Base-by-base conservation (phyloP, 306 rosid species). In the Trifolium pratense region DNA sequence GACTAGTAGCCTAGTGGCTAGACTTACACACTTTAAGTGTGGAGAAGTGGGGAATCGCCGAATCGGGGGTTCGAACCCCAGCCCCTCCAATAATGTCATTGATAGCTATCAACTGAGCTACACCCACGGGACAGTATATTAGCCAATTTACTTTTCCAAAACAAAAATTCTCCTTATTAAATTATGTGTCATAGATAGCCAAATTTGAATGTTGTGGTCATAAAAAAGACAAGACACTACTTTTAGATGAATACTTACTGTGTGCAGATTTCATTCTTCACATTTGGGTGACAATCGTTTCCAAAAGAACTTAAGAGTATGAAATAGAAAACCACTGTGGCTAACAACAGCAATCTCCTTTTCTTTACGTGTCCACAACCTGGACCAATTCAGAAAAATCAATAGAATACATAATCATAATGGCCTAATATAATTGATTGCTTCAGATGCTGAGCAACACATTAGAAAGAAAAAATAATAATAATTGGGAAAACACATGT, bases 341-440 rank as follows among this genome's bases (percentile, higher is more conserved):
- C 78, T 61, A 66, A 89, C 89, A 73, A 94, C 83, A 55, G 96
- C 98, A 69, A 94, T 94, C 83, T 94, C 92, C 62, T 88, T 87
- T 84, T 94, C 97, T 84, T 94, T 78, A 18, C 96, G 91, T 3
- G 96, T 89, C 98, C 97, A 94, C 83, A 94, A 69, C 99, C 99
- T 94, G 87, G 57, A 81, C 13, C 69, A 68, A 57, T 67, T 20
- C 37, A 3, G 9, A 52, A 65, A 49, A 21, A 45, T n/a, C 36
- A n/a, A n/a, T 68, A 59, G 23, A 67, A 79, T 72, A 11, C 6
- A 42, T 66, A 45, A 79, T 66, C 60, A 57, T n/a, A 57, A 36
- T 48, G 20, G 51, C 32, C 6, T 53, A 45, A 16, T 43, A 32
- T 14, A 72, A 64, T 21, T 31, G 36, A 48, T 31, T 53, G 66